These are phyloP conservation scores for Tetrapyrgos nigripes DNA, from an alignment of 1,284 basidiomycete genomes.

Conservation along the genomic window DNA sequence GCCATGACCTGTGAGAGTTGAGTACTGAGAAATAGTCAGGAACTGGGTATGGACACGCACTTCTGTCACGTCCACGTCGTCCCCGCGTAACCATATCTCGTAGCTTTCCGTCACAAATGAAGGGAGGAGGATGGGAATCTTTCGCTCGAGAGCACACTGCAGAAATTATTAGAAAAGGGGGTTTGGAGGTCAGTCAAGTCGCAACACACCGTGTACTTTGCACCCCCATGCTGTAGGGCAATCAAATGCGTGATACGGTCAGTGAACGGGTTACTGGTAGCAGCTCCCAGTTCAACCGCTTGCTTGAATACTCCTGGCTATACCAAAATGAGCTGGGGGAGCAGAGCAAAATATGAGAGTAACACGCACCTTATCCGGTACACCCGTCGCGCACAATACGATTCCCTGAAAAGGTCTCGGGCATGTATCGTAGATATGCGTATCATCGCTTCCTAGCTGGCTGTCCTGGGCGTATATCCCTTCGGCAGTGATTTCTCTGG, in stretches of 20 bases:
- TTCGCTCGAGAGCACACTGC: constrained; percentile 77
- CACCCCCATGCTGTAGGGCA: constrained; percentile 69
- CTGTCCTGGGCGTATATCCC: constrained; percentile 45
- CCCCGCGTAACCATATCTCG: constrained; percentile 76
- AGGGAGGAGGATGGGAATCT: constrained; percentile 75
- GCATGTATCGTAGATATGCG: constrained; percentile 53
- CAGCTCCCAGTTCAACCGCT: constrained; percentile 79
- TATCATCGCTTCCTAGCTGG: constrained; percentile 47
- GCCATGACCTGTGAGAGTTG: constrained; percentile 51
- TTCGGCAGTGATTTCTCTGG: constrained; percentile 27
- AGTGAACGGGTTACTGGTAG: constrained; percentile 69
- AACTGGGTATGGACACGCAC: constrained; percentile 24
- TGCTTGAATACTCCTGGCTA: constrained; percentile 74
- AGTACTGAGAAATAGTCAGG: neutral
- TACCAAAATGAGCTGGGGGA: neutral
- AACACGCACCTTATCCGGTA: constrained; percentile 65
- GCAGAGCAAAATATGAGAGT: constrained; percentile 1
- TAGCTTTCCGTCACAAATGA: constrained; percentile 77
- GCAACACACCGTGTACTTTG: constrained; percentile 72
- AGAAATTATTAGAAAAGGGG: neutral
- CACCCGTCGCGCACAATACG: constrained; percentile 75
- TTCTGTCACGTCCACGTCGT: constrained; percentile 67
- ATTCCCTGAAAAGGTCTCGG: constrained; percentile 72
- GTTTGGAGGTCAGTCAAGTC: neutral
- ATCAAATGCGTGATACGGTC: constrained; percentile 84